These are phyloP conservation scores for Candida berthetii DNA, from an alignment of 805 yeast species.

Conservation along the genomic window DNA sequence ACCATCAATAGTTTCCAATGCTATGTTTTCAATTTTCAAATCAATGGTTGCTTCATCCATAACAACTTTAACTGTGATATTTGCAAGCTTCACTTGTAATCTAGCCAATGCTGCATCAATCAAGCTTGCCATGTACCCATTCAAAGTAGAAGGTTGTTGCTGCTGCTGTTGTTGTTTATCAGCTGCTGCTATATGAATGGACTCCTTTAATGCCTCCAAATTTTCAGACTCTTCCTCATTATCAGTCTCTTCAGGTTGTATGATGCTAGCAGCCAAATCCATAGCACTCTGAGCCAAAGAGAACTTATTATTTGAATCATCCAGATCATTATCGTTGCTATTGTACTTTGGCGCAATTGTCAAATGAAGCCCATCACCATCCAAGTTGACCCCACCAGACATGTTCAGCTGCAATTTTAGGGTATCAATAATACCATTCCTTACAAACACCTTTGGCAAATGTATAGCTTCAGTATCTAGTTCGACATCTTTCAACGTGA, in stretches of 20 bases:
- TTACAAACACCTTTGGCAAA: slow-evolving; percentile 55
- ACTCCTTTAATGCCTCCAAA: background rate
- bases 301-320: slow-evolving; percentile 22
- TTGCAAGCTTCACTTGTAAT: slow-evolving; percentile 41
- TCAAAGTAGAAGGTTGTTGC: slow-evolving; percentile 32
- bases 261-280: slow-evolving; percentile 54
- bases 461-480: slow-evolving; percentile 67
- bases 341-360: slow-evolving; percentile 30
- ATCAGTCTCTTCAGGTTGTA: slow-evolving; percentile 27
- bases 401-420: slow-evolving; percentile 57
- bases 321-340: slow-evolving; percentile 1
- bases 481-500: slow-evolving; percentile 53
- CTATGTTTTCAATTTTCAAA: slow-evolving; percentile 24
- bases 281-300: slow-evolving; percentile 69
- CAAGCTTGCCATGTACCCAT: slow-evolving; percentile 55
- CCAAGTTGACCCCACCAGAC: slow-evolving; percentile 63
- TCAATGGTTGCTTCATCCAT: slow-evolving; percentile 36
- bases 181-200: background rate
- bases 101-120: slow-evolving; percentile 63
- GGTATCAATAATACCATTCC: slow-evolving; percentile 53
- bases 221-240: slow-evolving; percentile 9
- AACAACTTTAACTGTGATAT: slow-evolving; percentile 41
- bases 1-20: slow-evolving; percentile 38
- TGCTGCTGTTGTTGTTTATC: slow-evolving; percentile 7
- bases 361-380: slow-evolving; percentile 49